A percentile compares a stretch with the other conserved stretches of the same genome.
Conservation (phyloP, 139 green algal species). For the Gonium pectorale region DNA sequence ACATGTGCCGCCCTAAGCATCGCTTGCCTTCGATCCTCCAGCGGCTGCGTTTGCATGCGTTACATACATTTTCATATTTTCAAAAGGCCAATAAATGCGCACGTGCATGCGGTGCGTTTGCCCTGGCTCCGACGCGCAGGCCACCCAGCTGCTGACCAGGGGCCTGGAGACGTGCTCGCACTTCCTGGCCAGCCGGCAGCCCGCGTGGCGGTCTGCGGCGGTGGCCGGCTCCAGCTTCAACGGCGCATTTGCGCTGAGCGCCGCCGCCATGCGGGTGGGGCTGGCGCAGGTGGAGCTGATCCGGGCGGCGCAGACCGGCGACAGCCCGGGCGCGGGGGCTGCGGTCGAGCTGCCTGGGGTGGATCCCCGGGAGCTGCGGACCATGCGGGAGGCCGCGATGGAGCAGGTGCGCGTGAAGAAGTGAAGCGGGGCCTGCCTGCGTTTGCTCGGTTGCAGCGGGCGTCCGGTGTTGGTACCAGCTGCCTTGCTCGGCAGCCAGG, state of each 20-base stretch:
- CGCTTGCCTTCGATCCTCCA: too few relatives aligned
- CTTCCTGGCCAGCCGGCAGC: neutral
- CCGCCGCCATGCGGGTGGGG: neutral
- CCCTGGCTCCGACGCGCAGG: too few relatives aligned
- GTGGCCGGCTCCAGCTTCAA: neutral
- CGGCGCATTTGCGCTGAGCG: constrained; percentile 3
- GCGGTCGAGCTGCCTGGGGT: neutral
- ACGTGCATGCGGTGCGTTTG: too few relatives aligned
- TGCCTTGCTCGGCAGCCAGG: too few relatives aligned
- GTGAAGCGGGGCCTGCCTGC: too few relatives aligned
- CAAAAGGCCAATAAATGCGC: too few relatives aligned
- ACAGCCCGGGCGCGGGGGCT: neutral
- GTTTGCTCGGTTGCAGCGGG: too few relatives aligned
- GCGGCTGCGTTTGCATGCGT: too few relatives aligned
- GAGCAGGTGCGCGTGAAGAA: neutral
- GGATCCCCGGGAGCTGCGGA: neutral
- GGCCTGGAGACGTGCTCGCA: neutral
- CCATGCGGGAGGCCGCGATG: neutral
- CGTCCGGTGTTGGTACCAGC: too few relatives aligned
- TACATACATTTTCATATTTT: too few relatives aligned
- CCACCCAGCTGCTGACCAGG: neutral
- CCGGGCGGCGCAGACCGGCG: neutral
- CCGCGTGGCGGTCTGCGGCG: neutral
- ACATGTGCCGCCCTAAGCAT: too few relatives aligned
- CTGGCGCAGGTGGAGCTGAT: constrained; percentile 38